A percentile compares a stretch with the other conserved stretches of the same genome.
Conservation (phyloP, 2,329 filamentous ascomycete species). For the Penicillium crustosum region DNA sequence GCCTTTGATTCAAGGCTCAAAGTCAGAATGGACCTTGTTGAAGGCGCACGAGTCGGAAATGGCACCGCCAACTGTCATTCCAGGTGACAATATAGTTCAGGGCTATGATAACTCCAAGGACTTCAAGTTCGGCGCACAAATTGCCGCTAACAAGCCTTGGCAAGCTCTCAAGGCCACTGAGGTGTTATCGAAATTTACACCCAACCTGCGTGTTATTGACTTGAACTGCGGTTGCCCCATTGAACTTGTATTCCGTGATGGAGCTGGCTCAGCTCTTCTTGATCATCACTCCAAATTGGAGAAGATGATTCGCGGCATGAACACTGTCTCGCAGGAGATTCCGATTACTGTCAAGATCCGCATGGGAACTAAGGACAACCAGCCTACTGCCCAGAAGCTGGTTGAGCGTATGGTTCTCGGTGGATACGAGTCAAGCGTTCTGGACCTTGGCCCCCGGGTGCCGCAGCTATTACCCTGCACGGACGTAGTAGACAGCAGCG, state of each 20-base stretch:
- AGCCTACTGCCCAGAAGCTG: conserved; percentile 76
- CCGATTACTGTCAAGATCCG: conserved; percentile 95
- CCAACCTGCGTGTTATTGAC: conserved; percentile 85
- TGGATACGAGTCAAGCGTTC: conserved; percentile 66
- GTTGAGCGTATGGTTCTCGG: conserved; percentile 82
- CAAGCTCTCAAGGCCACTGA: conserved; percentile 86
- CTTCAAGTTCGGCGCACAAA: conserved; percentile 86
- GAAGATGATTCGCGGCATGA: conserved; percentile 96
- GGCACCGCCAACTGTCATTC: conserved; percentile 65
- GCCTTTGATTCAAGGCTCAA: conserved; percentile 84
- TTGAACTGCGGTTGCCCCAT: conserved; percentile 98
- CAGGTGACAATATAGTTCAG: conserved; percentile 58
- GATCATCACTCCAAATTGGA: conserved; percentile 85
- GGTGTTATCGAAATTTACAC: conserved; percentile 71
- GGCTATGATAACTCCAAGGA: conserved; percentile 82
- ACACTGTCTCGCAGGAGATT: conserved; percentile 81
- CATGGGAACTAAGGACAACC: conserved; percentile 79
- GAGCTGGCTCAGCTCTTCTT: conserved; percentile 88
- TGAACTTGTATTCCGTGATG: conserved; percentile 84
- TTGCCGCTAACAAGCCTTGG: conserved; percentile 90
- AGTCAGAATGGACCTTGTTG: conserved; percentile 91
- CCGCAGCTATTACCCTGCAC: conserved; percentile 93
- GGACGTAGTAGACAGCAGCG: conserved; percentile 91
- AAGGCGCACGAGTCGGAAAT: conserved; percentile 87
- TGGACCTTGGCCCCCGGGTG: conserved; percentile 73